These are phyloP conservation scores for Penicillium concentricum DNA, from an alignment of 2,329 filamentous ascomycete genomes.

Conservation along the genomic window DNA sequence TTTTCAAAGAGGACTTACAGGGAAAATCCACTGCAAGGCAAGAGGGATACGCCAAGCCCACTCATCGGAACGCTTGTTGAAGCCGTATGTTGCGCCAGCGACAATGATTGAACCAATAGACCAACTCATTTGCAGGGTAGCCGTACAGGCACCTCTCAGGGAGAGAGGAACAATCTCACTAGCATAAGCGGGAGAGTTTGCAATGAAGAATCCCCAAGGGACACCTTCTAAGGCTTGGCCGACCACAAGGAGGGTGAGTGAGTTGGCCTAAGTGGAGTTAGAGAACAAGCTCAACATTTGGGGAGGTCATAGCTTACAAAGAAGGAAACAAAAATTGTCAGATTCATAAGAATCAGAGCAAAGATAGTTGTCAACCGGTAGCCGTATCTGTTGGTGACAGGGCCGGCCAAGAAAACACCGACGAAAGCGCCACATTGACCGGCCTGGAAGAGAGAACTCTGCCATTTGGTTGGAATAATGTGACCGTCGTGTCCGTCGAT, in stretches of 20 bases:
- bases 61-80: conserved; percentile 18
- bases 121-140: conserved; percentile 32
- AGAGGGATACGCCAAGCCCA: conserved; percentile 30
- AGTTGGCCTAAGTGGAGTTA: conserved; percentile 32
- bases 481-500: conserved; percentile 6
- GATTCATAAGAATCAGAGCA: conserved; percentile 58
- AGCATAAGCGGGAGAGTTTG: conserved; percentile 31
- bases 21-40: conserved; percentile 33
- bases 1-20: conserved; percentile 17
- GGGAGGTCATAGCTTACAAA: conserved; percentile 42
- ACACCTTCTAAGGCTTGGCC: conserved; percentile 33
- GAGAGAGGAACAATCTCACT: conserved; percentile 29
- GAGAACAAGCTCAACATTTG: not conserved
- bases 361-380: conserved; percentile 60
- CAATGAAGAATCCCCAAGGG: conserved; percentile 34
- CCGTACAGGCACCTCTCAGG: conserved; percentile 28
- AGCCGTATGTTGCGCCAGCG: conserved; percentile 24
- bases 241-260: conserved; percentile 42
- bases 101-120: conserved; percentile 32
- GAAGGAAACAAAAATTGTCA: conserved; percentile 61
- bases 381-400: conserved; percentile 58
- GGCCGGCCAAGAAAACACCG: conserved; percentile 60
- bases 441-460: conserved; percentile 56
- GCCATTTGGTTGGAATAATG: conserved; percentile 47
- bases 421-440: conserved; percentile 61